phyloP scores from a whole-genome alignment of 1,284 basidiomycete genomes.

The Austropuccinia psidii region DNA sequence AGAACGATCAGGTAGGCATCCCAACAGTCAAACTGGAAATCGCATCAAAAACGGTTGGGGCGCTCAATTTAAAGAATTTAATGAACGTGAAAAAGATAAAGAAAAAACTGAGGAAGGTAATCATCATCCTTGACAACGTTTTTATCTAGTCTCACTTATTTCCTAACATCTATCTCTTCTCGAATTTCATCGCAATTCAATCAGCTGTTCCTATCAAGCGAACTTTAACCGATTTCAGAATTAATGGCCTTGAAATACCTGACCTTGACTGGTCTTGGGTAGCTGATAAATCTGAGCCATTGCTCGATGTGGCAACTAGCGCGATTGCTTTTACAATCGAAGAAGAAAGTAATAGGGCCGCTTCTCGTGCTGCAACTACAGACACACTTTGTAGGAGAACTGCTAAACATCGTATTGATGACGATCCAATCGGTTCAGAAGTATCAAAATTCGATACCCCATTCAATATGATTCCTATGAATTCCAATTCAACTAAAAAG shows the following conservation, averaged over 20 bases:
- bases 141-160: neutral
- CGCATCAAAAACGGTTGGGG: conserved; percentile 29
- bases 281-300: neutral
- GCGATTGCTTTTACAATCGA: neutral
- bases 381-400: neutral
- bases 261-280: conserved; percentile 50
- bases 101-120: conserved; percentile 18
- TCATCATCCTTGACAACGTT: neutral
- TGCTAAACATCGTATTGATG: conserved; percentile 15
- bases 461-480: neutral
- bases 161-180: neutral
- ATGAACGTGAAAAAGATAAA: conserved; percentile 1
- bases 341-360: neutral
- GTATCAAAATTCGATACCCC: neutral
- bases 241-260: conserved; percentile 71
- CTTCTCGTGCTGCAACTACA: neutral
- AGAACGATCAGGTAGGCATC: neutral
- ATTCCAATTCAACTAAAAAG: neutral
- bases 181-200: neutral
- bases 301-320: neutral
- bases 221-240: conserved; percentile 91
- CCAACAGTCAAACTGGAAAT: neutral
- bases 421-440: neutral
- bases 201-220: conserved; percentile 54
- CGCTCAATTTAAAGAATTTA: conserved; percentile 25